These are phyloP conservation scores for Colletotrichum sp. DNA, from an alignment of 2,329 filamentous ascomycete genomes.

Conservation along the genomic window DNA sequence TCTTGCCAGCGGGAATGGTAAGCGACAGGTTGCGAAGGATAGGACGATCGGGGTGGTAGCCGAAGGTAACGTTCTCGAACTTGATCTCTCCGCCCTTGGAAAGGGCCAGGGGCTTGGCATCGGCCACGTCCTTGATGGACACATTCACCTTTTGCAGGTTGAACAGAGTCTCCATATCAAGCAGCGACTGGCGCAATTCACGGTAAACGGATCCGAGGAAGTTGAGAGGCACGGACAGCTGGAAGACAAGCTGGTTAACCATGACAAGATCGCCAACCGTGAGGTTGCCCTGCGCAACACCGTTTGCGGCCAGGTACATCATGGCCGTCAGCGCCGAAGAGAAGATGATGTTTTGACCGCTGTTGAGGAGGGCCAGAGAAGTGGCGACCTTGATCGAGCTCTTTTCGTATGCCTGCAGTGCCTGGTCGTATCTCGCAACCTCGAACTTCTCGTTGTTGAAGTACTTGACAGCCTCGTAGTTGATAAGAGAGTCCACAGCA, in stretches of 20 bases:
- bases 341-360: conserved; percentile 96
- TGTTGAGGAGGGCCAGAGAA: conserved; percentile 90
- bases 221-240: conserved; percentile 95
- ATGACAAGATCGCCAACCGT: conserved; percentile 97
- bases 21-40: conserved; percentile 86
- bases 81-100: conserved; percentile 83
- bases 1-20: conserved; percentile 93
- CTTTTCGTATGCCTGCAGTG: conserved; percentile 84
- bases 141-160: conserved; percentile 97
- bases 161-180: conserved; percentile 99
- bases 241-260: conserved; percentile 98
- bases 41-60: conserved; percentile 84
- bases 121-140: conserved; percentile 76
- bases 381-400: conserved; percentile 97
- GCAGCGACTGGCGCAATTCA: conserved; percentile 88
- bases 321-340: conserved; percentile 91
- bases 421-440: conserved; percentile 86
- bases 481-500: conserved; percentile 95
- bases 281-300: conserved; percentile 79
- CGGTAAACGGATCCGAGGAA: conserved; percentile 98
- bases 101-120: conserved; percentile 76
- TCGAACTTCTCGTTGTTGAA: conserved; percentile 99
- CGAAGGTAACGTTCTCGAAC: conserved; percentile 95
- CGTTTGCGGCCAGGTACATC: conserved; percentile 97
- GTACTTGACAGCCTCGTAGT: conserved; percentile 99